These are phyloP conservation scores for Schizothecium vesticola DNA, from an alignment of 495 filamentous ascomycete species.

Conservation along the genomic window DNA sequence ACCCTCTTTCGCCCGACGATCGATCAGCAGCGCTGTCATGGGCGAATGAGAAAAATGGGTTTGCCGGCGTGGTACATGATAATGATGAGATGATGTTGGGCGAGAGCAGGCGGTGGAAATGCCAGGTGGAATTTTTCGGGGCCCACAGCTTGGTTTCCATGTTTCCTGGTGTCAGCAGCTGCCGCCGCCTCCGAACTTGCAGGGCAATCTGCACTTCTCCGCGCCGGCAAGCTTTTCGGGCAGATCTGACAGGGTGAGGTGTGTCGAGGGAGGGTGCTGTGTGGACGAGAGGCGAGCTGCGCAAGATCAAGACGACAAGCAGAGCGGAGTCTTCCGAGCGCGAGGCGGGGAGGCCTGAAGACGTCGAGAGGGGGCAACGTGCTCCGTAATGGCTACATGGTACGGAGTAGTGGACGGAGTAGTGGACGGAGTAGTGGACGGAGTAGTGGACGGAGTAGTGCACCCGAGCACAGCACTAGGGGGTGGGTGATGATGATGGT, in stretches of 20 bases:
- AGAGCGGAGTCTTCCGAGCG: background rate
- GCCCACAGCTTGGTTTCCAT: background rate
- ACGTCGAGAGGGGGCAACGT: background rate
- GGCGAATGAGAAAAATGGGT: background rate
- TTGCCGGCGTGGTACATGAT: background rate
- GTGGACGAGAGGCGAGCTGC: background rate
- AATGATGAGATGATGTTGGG: background rate
- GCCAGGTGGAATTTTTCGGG: background rate
- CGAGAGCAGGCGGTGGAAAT: background rate
- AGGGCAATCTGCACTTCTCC: background rate
- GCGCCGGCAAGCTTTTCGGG: conserved; percentile 2
- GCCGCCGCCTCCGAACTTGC: background rate
- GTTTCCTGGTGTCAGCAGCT: conserved; percentile 7
- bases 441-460: background rate
- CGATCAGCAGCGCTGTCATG: background rate
- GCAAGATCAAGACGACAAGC: background rate
- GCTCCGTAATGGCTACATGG: background rate
- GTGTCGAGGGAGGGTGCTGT: background rate
- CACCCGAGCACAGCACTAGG: background rate
- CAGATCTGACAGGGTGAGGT: background rate
- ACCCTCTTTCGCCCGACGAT: background rate
- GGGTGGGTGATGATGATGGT: background rate
- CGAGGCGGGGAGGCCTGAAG: background rate
- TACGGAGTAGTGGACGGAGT: background rate
- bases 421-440: background rate